phyloP scores from a whole-genome alignment of 306 rosid species.

The barrel medic (Medicago truncatula) region MtrunA17r5.0-ANR NC_053049.1:47809501-47810000 shows the following conservation, averaged over 20 bases:
- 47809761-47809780: slow-evolving; percentile 11
- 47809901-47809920: slow-evolving; percentile 94
- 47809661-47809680: slow-evolving; percentile 12
- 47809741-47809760: slow-evolving; percentile 32
- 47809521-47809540: slow-evolving; percentile 85
- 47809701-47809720: slow-evolving; percentile 35
- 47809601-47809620: slow-evolving; percentile 22
- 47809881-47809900: slow-evolving; percentile 98
- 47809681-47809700: slow-evolving; percentile 14
- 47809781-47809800: slow-evolving; percentile 28
- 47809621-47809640: slow-evolving; percentile 28
- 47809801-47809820: slow-evolving; percentile 10
- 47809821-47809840: slow-evolving; percentile 31
- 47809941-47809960: slow-evolving; percentile 72
- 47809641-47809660: slow-evolving; percentile 25
- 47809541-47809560: slow-evolving; percentile 37
- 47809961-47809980: slow-evolving; percentile 23
- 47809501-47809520: slow-evolving; percentile 89
- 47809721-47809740: slow-evolving; percentile 26
- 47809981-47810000: slow-evolving; percentile 35
- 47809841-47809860: not conserved
- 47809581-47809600: slow-evolving; percentile 29
- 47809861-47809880: slow-evolving; percentile 45
- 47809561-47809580: slow-evolving; percentile 26
- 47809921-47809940: slow-evolving; percentile 96